phyloP scores from a whole-genome alignment of 257 asterid species.

The Rauvolfia tetraphylla region DNA sequence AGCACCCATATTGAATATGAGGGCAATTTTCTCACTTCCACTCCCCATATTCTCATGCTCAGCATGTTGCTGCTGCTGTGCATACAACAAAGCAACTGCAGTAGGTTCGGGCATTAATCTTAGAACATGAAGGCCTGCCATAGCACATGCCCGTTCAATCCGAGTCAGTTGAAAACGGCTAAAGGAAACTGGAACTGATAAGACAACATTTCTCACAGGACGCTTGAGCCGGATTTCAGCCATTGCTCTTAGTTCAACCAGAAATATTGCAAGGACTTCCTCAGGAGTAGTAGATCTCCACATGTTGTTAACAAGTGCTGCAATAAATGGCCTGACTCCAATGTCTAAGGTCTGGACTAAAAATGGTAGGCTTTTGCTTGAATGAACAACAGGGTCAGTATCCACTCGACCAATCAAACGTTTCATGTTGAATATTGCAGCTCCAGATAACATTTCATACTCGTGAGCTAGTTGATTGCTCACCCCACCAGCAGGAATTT shows the following conservation, averaged over 20 bases:
- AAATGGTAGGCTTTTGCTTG: constrained; percentile 79
- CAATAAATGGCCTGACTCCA: constrained; percentile 76
- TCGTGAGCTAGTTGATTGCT: constrained; percentile 64
- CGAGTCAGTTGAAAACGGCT: constrained; percentile 79
- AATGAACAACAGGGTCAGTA: constrained; percentile 73
- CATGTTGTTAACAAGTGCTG: constrained; percentile 70
- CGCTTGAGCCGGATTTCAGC: constrained; percentile 65
- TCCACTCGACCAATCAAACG: constrained; percentile 80
- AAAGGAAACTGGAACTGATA: constrained; percentile 72
- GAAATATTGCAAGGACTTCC: constrained; percentile 81
- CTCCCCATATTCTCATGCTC: constrained; percentile 51
- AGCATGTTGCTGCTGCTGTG: constrained; percentile 72
- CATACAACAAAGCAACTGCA: constrained; percentile 78
- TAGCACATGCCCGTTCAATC: constrained; percentile 79
- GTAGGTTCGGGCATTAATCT: constrained; percentile 91
- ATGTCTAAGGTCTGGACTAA: constrained; percentile 69
- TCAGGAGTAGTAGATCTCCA: constrained; percentile 92
- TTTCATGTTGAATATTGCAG: constrained; percentile 73
- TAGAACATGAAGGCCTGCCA: constrained; percentile 88
- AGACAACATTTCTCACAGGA: constrained; percentile 51
- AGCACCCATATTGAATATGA: constrained; percentile 87
- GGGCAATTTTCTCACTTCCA: constrained; percentile 63
- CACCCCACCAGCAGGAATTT: constrained; percentile 65
- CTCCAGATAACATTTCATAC: constrained; percentile 72
- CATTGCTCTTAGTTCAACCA: constrained; percentile 63